Base-by-base conservation (phyloP, 441 rosid genomes). In the Bocquillonia castaneifolia region DNA sequence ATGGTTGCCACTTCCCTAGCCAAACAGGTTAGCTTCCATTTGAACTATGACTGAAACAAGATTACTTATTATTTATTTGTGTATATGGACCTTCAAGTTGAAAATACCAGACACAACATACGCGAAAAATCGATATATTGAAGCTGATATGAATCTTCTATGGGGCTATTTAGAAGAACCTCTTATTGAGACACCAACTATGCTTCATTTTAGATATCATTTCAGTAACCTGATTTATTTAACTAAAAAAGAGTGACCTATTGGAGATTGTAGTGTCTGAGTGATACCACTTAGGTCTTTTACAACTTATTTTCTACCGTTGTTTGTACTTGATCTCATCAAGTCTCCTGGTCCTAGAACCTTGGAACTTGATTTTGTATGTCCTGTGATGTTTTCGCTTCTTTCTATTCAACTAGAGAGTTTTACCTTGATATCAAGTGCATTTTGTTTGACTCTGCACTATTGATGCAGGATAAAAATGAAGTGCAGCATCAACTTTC, bases 1-100 rank as follows among this genome's bases (percentile, higher is more conserved):
- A 76, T 90, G 91, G 93, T 90, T 51, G 95, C 98, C 56, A 92
- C 92, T 70, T 78, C 96, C 64, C 92, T 88, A 57, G 90, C 96
- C 65, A 83, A 80, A 71, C 79, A 66, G 98, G 96, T 90, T 68
- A 81, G 83, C 76, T 79, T 72, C 72, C n/a, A n/a, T n/a, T 53
- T 68, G 25, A 63, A 47, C 59, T 6, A 42, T 54, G 40, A 14
- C 44, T 18, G 42, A 58, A 56, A 58, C 45, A 64, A 48, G 58
- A n/a, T 9, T 12, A 25, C 0, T 0, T 39, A 6, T 5, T 42
- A 44, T 42, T 2, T 31, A 10, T 63, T 5, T 47, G 0, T 47
- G 42, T 18, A 2, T 25, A 26, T 61, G 25, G 9, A 63, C 23
- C 26, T 17, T 15, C 1, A 28, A 45, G 25, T 36, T 34, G 32